A percentile compares a stretch with the other conserved stretches of the same genome.
Conservation (phyloP, 257 asterid species). For the Echium plantagineum region DNA sequence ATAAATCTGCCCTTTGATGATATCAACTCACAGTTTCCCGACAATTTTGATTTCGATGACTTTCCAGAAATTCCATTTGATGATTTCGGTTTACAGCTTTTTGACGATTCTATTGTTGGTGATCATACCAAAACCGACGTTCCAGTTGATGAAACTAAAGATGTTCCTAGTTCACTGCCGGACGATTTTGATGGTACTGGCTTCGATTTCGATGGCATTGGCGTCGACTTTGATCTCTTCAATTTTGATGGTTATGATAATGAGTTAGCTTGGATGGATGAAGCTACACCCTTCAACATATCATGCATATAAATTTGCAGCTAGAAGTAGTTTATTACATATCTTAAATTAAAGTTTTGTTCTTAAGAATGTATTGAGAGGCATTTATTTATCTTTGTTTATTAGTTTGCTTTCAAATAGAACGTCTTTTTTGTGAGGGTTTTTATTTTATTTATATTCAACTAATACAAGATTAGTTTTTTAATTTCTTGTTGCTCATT, state of each 20-base stretch:
- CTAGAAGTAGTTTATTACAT: background rate
- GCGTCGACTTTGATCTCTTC: constrained; percentile 41
- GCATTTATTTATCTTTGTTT: constrained; percentile 13
- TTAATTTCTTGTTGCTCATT: no score
- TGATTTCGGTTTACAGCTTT: constrained; percentile 7
- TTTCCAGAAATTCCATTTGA: constrained; percentile 17
- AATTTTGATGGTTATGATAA: constrained; percentile 42
- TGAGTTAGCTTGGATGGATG: constrained; percentile 52
- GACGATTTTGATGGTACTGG: constrained; percentile 13
- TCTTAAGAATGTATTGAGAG: background rate
- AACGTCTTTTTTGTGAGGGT: no score
- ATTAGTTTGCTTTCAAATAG: background rate
- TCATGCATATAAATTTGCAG: constrained; percentile 92
- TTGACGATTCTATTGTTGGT: constrained; percentile 12
- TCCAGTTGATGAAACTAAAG: constrained; percentile 30
- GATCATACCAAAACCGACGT: constrained; percentile 37
- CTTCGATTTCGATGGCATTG: constrained; percentile 40
- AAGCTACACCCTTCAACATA: constrained; percentile 38
- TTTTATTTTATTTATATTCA: no score
- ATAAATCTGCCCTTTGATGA: constrained; percentile 21
- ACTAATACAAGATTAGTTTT: no score
- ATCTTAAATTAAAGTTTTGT: background rate
- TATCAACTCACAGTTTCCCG: background rate
- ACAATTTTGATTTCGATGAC: constrained; percentile 20
- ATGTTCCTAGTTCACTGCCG: background rate